These are phyloP conservation scores for Amanita polypyramis DNA, from an alignment of 768 basidiomycete genomes.

Conservation along the genomic window DNA sequence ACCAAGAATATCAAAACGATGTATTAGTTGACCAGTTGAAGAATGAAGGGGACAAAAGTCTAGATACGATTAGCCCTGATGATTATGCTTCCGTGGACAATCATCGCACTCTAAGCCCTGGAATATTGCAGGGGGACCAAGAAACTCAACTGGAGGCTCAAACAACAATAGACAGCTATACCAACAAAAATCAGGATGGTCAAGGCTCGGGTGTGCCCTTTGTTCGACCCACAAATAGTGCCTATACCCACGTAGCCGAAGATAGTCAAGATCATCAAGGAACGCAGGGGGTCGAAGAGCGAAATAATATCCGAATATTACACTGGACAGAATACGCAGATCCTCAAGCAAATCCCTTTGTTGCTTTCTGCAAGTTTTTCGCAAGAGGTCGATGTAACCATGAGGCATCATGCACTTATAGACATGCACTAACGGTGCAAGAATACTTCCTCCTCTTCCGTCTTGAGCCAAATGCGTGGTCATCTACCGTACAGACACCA, in stretches of 20 bases:
- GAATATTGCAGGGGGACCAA: too few species aligned
- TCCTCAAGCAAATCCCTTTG: conserved; percentile 20
- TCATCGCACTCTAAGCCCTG: too few species aligned
- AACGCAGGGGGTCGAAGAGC: conserved; percentile 10
- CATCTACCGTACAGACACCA: background rate
- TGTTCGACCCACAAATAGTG: background rate
- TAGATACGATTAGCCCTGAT: conserved; percentile 2
- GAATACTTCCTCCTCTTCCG: conserved; percentile 30
- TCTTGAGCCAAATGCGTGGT: conserved; percentile 24
- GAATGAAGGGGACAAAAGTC: background rate
- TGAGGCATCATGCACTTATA: conserved; percentile 23
- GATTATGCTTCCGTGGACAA: background rate
- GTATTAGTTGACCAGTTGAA: background rate
- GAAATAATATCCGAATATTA: conserved; percentile 14
- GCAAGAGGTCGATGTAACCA: conserved; percentile 24
- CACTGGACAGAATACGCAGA: conserved; percentile 37
- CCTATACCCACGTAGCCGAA: background rate
- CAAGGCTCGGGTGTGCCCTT: background rate
- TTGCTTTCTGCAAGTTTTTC: conserved; percentile 30
- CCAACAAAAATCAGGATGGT: background rate
- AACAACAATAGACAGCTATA: too few species aligned
- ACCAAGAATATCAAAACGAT: background rate
- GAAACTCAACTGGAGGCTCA: background rate
- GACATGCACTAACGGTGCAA: conserved; percentile 28
- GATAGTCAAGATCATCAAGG: conserved; percentile 1